phyloP scores from a whole-genome alignment of 305 asterid species.

The Fraxinus angustifolia region DNA sequence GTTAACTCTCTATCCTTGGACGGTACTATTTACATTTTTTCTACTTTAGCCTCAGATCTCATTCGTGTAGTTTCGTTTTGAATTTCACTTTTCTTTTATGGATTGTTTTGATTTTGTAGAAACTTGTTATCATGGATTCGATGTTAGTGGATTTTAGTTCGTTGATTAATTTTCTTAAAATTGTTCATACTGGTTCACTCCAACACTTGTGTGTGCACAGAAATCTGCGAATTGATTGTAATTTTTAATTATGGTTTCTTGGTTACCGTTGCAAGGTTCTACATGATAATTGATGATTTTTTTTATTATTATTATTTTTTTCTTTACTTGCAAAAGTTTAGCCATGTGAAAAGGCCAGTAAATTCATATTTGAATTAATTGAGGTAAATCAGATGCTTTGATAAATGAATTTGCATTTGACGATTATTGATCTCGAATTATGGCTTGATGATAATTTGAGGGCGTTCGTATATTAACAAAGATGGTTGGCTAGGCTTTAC shows the following conservation, averaged over 20 bases:
- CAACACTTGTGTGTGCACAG: not conserved
- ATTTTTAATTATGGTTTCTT: not conserved
- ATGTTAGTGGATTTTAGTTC: not conserved
- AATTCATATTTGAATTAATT: not conserved
- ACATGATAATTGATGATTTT: not conserved
- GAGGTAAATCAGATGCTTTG: not conserved
- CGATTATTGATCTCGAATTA: not conserved
- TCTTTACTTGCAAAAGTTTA: not conserved
- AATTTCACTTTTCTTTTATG: constrained; percentile 8
- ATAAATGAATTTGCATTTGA: not conserved
- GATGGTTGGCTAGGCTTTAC: not conserved
- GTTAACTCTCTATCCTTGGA: constrained; percentile 92
- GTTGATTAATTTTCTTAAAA: not conserved
- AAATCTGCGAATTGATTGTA: not conserved
- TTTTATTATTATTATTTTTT: not conserved
- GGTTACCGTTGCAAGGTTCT: not conserved
- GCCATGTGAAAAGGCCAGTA: not conserved
- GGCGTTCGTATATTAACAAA: not conserved
- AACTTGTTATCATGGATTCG: not conserved
- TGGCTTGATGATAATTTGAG: not conserved
- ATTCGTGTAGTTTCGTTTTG: not conserved
- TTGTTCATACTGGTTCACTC: not conserved
- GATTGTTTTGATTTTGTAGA: not conserved
- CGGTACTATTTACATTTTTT: constrained; percentile 36
- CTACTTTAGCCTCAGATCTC: constrained; percentile 18